Evolutionary conservation across 768 basidiomycete genomes (phyloP).

Genomic region (Melanogaster broomeanus): DNA sequence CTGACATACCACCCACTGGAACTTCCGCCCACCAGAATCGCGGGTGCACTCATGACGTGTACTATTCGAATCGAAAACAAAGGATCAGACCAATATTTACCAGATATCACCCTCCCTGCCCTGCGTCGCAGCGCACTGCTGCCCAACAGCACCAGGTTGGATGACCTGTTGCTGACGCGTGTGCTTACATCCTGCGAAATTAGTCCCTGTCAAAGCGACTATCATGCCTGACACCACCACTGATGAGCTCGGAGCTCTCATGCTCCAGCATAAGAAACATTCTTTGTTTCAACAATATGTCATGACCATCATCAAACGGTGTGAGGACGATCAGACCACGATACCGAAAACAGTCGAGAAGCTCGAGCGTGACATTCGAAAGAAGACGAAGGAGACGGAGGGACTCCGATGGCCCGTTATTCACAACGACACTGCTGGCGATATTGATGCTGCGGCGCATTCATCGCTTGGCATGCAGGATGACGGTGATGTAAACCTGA

Average conservation of each 20-base stretch:
- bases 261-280: conserved; percentile 49
- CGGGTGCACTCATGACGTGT: no score
- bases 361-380: conserved; percentile 55
- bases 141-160: no score
- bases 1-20: no score
- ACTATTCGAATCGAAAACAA: no score
- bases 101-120: no score
- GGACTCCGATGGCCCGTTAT: conserved; percentile 66
- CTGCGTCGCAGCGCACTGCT: no score
- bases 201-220: conserved; percentile 18
- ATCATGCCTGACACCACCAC: conserved; percentile 36
- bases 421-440: conserved; percentile 42
- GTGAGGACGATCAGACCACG: conserved; percentile 51
- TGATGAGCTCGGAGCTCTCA: conserved; percentile 55
- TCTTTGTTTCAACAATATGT: conserved; percentile 55
- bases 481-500: conserved; percentile 16
- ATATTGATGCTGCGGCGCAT: conserved; percentile 34
- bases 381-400: conserved; percentile 65
- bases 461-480: conserved; percentile 31
- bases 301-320: conserved; percentile 51
- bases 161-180: no score
- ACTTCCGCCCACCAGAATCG: no score
- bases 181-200: conserved; percentile 17
- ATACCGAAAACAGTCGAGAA: conserved; percentile 54
- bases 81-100: no score